phyloP scores from a whole-genome alignment of 139 green algal species.

The Picochlorum costavermella region DNA sequence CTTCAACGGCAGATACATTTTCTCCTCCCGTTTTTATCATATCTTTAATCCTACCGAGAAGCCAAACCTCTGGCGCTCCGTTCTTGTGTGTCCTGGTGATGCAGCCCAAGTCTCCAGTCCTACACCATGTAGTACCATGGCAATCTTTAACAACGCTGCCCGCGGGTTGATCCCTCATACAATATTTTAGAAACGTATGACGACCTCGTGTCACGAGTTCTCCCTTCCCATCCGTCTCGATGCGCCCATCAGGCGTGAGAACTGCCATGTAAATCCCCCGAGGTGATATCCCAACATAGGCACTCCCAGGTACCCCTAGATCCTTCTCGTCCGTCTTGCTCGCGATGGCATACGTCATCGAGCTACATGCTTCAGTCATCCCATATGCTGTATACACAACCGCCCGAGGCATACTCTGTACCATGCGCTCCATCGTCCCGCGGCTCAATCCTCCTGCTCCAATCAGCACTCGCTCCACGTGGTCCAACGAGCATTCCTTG shows the following conservation, averaged over 20 bases:
- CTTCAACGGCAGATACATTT: conserved; percentile 74
- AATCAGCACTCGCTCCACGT: conserved; percentile 24
- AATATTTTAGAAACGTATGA: conserved; percentile 73
- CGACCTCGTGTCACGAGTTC: conserved; percentile 65
- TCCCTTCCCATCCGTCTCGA: conserved; percentile 24
- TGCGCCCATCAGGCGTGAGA: not conserved
- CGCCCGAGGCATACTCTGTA: conserved; percentile 44
- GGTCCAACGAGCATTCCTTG: not conserved
- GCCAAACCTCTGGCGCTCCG: conserved; percentile 50
- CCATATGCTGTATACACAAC: conserved; percentile 67
- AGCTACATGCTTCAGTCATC: conserved; percentile 78
- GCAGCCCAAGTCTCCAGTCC: conserved; percentile 20
- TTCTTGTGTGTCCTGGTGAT: conserved; percentile 17
- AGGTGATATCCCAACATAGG: conserved; percentile 33
- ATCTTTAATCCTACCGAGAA: conserved; percentile 79
- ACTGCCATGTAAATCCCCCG: conserved; percentile 43
- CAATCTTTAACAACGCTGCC: not conserved
- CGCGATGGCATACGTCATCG: conserved; percentile 65
- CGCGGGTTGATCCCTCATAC: conserved; percentile 22
- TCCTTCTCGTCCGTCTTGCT: not conserved
- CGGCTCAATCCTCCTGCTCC: conserved; percentile 30
- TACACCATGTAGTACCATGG: not conserved
- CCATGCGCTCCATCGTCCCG: not conserved
- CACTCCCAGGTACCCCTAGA: conserved; percentile 9
- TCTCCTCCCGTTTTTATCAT: conserved; percentile 84